A percentile compares a stretch with the other conserved stretches of the same genome.
Conservation (phyloP, 768 basidiomycete genomes). For the Neoboletus subvelutipes region DNA sequence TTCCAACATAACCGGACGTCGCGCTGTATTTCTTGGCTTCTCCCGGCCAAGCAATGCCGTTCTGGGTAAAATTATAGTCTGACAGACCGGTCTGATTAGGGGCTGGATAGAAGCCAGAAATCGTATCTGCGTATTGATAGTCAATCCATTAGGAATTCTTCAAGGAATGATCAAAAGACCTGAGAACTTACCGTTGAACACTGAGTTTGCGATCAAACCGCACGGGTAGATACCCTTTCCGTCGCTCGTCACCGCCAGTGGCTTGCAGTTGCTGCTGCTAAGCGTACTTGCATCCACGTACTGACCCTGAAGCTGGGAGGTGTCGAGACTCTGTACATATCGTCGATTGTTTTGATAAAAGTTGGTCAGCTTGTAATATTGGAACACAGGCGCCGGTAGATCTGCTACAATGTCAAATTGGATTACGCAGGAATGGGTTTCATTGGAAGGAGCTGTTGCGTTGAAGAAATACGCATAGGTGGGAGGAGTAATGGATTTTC, state of each 20-base stretch:
- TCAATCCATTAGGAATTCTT: background rate
- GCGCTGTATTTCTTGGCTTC: constrained; percentile 87
- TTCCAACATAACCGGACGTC: constrained; percentile 50
- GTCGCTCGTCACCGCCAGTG: constrained; percentile 55
- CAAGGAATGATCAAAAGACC: background rate
- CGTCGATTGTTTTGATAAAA: constrained; percentile 98
- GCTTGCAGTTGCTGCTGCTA: constrained; percentile 83
- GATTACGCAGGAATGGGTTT: constrained; percentile 66
- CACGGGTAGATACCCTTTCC: constrained; percentile 84
- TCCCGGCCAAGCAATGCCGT: constrained; percentile 93
- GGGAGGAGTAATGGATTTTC: constrained; percentile 51
- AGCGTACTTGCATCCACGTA: constrained; percentile 47
- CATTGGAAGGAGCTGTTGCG: constrained; percentile 43
- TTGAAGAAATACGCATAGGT: constrained; percentile 72
- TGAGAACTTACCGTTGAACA: constrained; percentile 79
- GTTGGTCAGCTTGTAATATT: constrained; percentile 97
- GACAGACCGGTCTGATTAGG: constrained; percentile 40
- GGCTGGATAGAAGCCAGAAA: constrained; percentile 54
- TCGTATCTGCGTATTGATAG: constrained; percentile 63
- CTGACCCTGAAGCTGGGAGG: constrained; percentile 82
- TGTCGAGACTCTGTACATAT: constrained; percentile 89
- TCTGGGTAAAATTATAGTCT: constrained; percentile 71
- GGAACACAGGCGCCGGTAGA: constrained; percentile 70
- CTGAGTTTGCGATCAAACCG: constrained; percentile 93
- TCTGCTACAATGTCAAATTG: constrained; percentile 82